Conservation (phyloP, 805 yeast species). For the Saccharomyces jurei region DNA sequence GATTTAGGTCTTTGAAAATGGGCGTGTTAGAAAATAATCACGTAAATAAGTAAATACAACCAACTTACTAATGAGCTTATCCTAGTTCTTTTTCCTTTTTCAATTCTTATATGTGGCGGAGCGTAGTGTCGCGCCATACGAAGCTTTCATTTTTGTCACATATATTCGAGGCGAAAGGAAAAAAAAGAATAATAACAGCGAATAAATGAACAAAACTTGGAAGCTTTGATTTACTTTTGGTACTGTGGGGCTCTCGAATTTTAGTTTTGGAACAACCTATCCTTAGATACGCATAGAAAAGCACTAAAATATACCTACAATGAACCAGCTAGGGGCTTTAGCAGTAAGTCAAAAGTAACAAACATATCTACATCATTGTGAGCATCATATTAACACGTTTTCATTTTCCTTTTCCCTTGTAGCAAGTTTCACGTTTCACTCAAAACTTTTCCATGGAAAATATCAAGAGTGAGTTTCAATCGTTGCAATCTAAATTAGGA, state of each 20-base stretch:
- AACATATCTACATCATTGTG: neutral
- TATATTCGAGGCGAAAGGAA: neutral
- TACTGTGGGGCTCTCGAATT: neutral
- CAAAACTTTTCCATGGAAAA: conserved; percentile 27
- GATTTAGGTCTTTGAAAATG: conserved; percentile 45
- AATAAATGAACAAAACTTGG: neutral
- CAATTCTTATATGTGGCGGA: neutral
- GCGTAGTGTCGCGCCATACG: neutral
- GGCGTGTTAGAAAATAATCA: neutral
- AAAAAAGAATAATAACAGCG: neutral
- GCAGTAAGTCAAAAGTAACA: conserved; percentile 7
- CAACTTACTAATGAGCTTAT: neutral
- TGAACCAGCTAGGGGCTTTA: conserved; percentile 13
- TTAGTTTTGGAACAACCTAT: neutral
- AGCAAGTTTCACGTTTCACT: conserved; percentile 27
- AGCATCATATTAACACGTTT: neutral
- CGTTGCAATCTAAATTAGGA: conserved; percentile 57
- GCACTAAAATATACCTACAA: neutral
- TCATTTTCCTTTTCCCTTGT: neutral
- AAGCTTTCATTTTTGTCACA: neutral
- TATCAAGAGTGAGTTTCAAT: conserved; percentile 38
- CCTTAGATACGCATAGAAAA: neutral
- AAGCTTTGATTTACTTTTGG: neutral
- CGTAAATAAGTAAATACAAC: neutral
- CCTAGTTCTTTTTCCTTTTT: neutral